These are phyloP conservation scores for Coniella lustricola DNA, from an alignment of 2,329 filamentous ascomycete species.

Conservation along the genomic window DNA sequence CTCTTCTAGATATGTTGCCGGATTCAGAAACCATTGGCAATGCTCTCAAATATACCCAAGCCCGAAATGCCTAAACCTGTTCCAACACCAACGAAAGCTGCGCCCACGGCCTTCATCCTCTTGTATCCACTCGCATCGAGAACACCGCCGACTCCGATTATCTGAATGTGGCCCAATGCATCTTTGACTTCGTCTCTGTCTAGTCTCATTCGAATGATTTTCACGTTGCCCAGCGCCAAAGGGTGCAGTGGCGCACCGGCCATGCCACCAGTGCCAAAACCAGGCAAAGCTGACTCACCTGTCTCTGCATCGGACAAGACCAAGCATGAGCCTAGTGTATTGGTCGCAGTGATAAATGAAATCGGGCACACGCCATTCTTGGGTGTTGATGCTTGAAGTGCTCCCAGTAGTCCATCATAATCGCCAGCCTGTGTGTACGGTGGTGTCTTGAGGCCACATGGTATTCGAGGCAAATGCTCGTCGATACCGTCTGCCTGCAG, in stretches of 20 bases:
- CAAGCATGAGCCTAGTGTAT: constrained; percentile 63
- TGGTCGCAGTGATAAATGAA: constrained; percentile 66
- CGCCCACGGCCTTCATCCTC: constrained; percentile 62
- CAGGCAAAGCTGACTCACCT: constrained; percentile 43
- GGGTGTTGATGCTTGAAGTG: constrained; percentile 34
- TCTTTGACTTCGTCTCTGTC: constrained; percentile 33
- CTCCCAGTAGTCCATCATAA: constrained; percentile 49
- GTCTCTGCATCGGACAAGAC: constrained; percentile 35
- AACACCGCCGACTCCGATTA: constrained; percentile 71
- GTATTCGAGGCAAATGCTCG: constrained; percentile 21
- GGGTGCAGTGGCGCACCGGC: constrained; percentile 67
- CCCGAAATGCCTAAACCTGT: constrained; percentile 63
- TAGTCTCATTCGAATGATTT: constrained; percentile 55
- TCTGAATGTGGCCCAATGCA: constrained; percentile 43
- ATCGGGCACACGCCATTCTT: constrained; percentile 33
- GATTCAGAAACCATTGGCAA: constrained; percentile 26
- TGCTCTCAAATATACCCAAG: constrained; percentile 53
- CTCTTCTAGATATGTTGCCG: constrained; percentile 49
- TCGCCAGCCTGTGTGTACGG: constrained; percentile 67
- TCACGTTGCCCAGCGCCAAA: constrained; percentile 67
- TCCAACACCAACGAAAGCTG: constrained; percentile 59
- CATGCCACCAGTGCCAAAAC: constrained; percentile 59
- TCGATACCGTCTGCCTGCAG: constrained; percentile 25
- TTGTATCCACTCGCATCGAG: constrained; percentile 53
- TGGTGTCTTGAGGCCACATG: constrained; percentile 63